A percentile compares a stretch with the other conserved stretches of the same genome.
These are phyloP conservation scores for Acanthamoeba culbertsoni DNA, from an alignment of 208 protist genomes.

Conservation along the genomic window DNA sequence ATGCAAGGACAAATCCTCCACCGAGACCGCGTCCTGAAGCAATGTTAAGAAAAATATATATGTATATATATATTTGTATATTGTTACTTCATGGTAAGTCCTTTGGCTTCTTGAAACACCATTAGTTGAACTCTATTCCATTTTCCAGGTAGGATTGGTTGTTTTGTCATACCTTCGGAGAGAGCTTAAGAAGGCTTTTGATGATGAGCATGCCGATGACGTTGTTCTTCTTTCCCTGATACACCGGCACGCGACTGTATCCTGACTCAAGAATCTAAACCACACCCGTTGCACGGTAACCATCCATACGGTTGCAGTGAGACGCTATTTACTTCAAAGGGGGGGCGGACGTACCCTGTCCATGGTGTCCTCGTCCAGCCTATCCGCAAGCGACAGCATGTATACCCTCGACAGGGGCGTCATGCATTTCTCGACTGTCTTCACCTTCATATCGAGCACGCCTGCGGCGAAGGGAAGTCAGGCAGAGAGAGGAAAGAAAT, in stretches of 20 bases:
- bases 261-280: constrained; percentile 78
- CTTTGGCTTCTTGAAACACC: too few relatives aligned
- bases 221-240: constrained; percentile 82
- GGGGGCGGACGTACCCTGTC: constrained; percentile 47
- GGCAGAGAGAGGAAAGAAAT: not conserved
- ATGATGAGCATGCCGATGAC: constrained; percentile 89
- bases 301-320: too few relatives aligned
- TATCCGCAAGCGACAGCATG: constrained; percentile 65
- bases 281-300: not conserved
- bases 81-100: too few relatives aligned
- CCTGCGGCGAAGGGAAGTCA: not conserved
- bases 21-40: not conserved
- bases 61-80: too few relatives aligned
- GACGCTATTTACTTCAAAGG: not conserved
- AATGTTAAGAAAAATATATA: not conserved
- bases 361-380: constrained; percentile 60
- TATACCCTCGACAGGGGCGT: constrained; percentile 71
- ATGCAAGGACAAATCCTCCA: constrained; percentile 55
- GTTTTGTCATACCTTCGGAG: constrained; percentile 54
- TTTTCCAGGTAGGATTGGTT: not conserved
- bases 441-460: constrained; percentile 72
- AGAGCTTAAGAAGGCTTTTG: constrained; percentile 85
- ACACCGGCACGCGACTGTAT: constrained; percentile 89
- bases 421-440: constrained; percentile 71
- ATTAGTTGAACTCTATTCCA: not conserved